Conservation (phyloP, 306 rosid species). For the Sindora glabra region DNA sequence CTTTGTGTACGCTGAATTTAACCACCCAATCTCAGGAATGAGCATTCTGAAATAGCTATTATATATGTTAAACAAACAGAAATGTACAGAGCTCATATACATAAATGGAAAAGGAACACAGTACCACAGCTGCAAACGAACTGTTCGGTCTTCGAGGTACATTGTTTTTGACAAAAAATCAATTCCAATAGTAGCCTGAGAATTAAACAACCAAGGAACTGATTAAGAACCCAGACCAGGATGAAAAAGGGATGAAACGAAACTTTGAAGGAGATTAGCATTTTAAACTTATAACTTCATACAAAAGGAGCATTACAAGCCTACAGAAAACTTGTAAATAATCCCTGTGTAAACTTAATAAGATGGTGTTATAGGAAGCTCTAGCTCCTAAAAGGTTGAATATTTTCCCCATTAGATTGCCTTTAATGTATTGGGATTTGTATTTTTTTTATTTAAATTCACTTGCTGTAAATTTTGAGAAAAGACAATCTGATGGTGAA, state of each 20-base stretch:
- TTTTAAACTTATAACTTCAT: too few species aligned
- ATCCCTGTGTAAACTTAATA: too few species aligned
- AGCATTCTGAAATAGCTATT: neutral
- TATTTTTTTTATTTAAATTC: too few species aligned
- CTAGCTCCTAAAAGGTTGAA: too few species aligned
- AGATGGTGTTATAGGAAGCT: too few species aligned
- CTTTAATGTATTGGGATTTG: too few species aligned
- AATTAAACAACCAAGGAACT: neutral
- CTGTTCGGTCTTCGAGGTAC: slow-evolving; percentile 99
- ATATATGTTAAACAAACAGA: neutral
- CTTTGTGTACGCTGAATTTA: neutral
- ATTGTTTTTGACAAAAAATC: slow-evolving; percentile 95
- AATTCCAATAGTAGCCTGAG: slow-evolving; percentile 96
- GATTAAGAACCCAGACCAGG: slow-evolving; percentile 14
- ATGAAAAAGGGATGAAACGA: neutral
- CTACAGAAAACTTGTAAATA: neutral
- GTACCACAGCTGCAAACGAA: slow-evolving; percentile 98
- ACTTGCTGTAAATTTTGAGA: too few species aligned
- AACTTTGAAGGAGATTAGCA: neutral
- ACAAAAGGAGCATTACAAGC: too few species aligned
- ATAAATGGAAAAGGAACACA: slow-evolving; percentile 10
- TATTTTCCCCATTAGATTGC: too few species aligned
- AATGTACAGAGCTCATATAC: neutral
- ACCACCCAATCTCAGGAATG: neutral
- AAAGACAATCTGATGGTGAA: too few species aligned